Percentiles rank a stretch among this genome's conserved stretches.
Evolutionary conservation across 257 asterid species (phyloP).

Genomic region (Scutellaria galericulata): DNA sequence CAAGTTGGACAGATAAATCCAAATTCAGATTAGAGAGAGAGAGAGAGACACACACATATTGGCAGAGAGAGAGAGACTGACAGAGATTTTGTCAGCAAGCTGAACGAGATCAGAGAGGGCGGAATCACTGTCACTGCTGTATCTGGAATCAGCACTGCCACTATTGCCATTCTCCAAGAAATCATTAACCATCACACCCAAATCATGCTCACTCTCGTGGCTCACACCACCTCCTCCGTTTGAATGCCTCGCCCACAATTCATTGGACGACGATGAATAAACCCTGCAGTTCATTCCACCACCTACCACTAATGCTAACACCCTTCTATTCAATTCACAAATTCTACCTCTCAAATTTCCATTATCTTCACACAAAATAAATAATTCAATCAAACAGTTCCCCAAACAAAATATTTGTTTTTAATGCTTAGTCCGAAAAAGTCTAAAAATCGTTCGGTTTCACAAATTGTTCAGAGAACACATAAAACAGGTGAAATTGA

Average conservation of each 20-base stretch:
- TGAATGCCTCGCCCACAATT: slow-evolving; percentile 51
- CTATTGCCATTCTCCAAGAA: slow-evolving; percentile 72
- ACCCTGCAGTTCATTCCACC: slow-evolving; percentile 62
- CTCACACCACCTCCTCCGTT: slow-evolving; percentile 54
- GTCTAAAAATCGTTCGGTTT: background rate
- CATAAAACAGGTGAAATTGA: background rate
- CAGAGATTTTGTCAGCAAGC: slow-evolving; percentile 71
- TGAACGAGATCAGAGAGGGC: slow-evolving; percentile 56
- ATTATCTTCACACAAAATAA: slow-evolving; percentile 11
- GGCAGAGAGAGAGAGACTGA: slow-evolving; percentile 36
- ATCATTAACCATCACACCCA: slow-evolving; percentile 81
- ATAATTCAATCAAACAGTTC: background rate
- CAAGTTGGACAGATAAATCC: too few relatives aligned
- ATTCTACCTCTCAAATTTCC: slow-evolving; percentile 9
- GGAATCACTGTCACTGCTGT: slow-evolving; percentile 84
- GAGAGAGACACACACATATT: background rate
- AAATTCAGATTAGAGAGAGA: too few relatives aligned
- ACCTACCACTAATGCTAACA: slow-evolving; percentile 37
- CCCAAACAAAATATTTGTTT: too few relatives aligned
- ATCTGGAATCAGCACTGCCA: slow-evolving; percentile 57
- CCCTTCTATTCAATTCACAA: slow-evolving; percentile 32
- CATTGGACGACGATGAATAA: slow-evolving; percentile 45
- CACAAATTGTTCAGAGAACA: background rate
- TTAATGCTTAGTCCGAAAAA: background rate
- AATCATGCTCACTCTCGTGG: slow-evolving; percentile 76